A percentile compares a stretch with the other conserved stretches of the same genome.
Conservation (phyloP, 768 basidiomycete genomes). For the Cystofilobasidium bisporidii region DNA sequence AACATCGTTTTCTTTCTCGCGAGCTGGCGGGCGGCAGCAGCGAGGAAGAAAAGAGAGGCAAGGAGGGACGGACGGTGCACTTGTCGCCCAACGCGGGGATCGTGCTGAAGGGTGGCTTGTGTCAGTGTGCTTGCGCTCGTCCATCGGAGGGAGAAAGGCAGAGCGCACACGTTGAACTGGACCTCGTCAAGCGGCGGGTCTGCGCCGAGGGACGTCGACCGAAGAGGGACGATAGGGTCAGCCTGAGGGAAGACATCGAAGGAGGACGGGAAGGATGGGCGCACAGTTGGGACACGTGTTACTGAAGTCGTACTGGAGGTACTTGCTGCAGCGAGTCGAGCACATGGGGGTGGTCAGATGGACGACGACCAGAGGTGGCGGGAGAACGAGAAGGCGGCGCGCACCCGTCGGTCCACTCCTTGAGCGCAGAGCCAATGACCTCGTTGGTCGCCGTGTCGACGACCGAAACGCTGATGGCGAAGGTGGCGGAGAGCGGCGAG, state of each 20-base stretch:
- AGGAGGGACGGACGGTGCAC: slow-evolving; percentile 9
- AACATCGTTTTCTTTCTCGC: too few relatives aligned
- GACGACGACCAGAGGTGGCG: too few relatives aligned
- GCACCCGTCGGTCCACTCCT: slow-evolving; percentile 18
- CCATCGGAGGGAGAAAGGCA: too few relatives aligned
- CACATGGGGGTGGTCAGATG: not conserved
- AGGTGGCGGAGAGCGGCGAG: not conserved
- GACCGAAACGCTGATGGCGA: slow-evolving; percentile 18
- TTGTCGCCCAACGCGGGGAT: slow-evolving; percentile 20
- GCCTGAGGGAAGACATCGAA: not conserved
- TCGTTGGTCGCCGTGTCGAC: slow-evolving; percentile 26
- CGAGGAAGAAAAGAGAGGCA: too few relatives aligned
- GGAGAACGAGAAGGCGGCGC: not conserved
- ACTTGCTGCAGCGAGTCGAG: not conserved
- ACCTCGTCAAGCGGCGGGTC: not conserved
- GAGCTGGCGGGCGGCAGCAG: not conserved
- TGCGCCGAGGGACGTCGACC: not conserved
- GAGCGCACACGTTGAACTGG: slow-evolving; percentile 18
- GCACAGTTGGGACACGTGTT: slow-evolving; percentile 14
- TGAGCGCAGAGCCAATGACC: slow-evolving; percentile 19
- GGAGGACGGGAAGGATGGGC: slow-evolving; percentile 2
- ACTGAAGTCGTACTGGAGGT: slow-evolving; percentile 10
- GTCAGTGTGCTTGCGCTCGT: too few relatives aligned
- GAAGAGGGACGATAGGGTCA: not conserved
- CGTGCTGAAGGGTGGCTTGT: too few relatives aligned